Evolutionary conservation across 2,329 filamentous ascomycete genomes (phyloP).

Genomic region (Xylaria arbuscula): DNA sequence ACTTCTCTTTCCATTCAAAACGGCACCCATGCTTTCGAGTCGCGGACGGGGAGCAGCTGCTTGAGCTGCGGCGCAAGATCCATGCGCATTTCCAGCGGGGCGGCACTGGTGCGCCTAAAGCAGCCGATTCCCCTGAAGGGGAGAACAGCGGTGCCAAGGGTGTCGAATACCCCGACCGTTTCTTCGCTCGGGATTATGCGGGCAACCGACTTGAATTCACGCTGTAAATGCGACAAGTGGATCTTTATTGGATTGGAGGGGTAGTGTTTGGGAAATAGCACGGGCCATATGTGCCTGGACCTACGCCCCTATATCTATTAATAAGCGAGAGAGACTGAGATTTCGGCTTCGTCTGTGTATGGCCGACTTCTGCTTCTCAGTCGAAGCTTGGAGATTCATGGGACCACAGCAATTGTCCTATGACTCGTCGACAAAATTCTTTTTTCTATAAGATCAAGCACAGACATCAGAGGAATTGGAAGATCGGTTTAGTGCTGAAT

Average conservation of each 20-base stretch:
- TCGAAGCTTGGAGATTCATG: neutral
- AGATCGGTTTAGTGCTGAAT: no score
- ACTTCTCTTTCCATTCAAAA: constrained; percentile 53
- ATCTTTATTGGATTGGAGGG: neutral
- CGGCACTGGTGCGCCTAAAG: constrained; percentile 61
- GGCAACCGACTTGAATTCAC: constrained; percentile 67
- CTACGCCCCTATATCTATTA: neutral
- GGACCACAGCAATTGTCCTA: no score
- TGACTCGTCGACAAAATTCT: no score
- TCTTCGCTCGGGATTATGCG: constrained; percentile 70
- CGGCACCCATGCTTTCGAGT: constrained; percentile 71
- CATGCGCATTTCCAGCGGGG: constrained; percentile 63
- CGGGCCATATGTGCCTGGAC: neutral
- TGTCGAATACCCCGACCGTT: constrained; percentile 69
- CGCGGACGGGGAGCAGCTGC: constrained; percentile 58
- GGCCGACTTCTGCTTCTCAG: neutral
- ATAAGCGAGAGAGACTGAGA: neutral
- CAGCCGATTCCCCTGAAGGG: constrained; percentile 66
- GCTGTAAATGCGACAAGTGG: constrained; percentile 46
- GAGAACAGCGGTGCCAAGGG: constrained; percentile 58
- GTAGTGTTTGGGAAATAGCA: neutral
- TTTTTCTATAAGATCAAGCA: no score
- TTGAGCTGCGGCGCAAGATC: constrained; percentile 59
- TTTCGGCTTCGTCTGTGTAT: neutral
- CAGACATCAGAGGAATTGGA: no score